Base-by-base conservation (phyloP, 805 yeast genomes). In the Blastobotrys mokoenaii region DNA sequence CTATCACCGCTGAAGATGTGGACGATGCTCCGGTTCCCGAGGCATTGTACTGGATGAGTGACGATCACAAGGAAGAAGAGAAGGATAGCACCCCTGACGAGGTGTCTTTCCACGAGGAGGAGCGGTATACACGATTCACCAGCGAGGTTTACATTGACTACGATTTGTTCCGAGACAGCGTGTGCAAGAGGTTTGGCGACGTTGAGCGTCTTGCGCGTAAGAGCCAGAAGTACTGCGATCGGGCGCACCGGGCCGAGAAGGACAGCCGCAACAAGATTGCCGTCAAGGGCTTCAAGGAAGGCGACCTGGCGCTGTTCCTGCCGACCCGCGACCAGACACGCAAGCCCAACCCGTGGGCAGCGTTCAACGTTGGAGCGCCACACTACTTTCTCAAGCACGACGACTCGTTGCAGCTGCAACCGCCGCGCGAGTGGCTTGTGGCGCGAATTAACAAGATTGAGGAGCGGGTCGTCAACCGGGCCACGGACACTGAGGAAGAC, bases 131-230 rank as follows among this genome's bases (percentile, higher is more conserved):
- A 6, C 40, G 43, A 39, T 57, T 62, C 38, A 44, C 57, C 17
- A 55, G 53, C 31, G 59, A 56, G 44, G 52, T 67, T 20, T 63
- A 63, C 35, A 51, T 57, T 10, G 72, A 71, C 46, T 70, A 64
- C 54, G 65, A 64, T 20, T 58, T 58, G 12, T 61, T 61, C 44
- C 65, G 68, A 32, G 60, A 65, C 11, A 67, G 76, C 11, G 76
- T 88, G 2, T 72, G 80, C 33, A 79, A 82, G 58, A 69, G 98
- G 47, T 89, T 93, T 56, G 77, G 75, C 45, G 97, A 90, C 58
- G 94, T 90, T 42, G 97, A 93, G 60, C 77, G 82, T 4, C 71
- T 89, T 54, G 97, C 97, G 1, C 80, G 93, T 56, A 84, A 79
- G 57, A 71, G 85, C 48, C 85, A 89, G 46, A 57, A 61, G 44